Conservation (phyloP, 192 early-diverging fungal genomes). For the Backusella westeae region DNA sequence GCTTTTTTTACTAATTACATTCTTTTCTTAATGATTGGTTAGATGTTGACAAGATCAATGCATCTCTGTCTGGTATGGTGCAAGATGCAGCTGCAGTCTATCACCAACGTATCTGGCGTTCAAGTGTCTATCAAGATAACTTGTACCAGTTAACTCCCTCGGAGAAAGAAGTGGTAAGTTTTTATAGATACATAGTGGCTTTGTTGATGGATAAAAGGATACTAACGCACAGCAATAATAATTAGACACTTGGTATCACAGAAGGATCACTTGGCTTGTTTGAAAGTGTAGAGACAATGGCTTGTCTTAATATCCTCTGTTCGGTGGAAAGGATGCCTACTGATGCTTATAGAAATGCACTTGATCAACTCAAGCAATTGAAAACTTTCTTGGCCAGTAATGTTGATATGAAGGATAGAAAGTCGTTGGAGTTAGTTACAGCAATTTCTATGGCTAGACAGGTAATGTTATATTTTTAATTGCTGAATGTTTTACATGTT, state of each 20-base stretch:
- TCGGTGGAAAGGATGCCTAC: conserved; percentile 30
- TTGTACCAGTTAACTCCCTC: conserved; percentile 12
- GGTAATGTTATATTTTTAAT: conserved; percentile 11
- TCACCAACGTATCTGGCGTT: conserved; percentile 53
- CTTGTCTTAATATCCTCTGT: conserved; percentile 45
- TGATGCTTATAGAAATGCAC: conserved; percentile 18
- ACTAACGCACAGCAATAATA: background rate
- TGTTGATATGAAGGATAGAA: conserved; percentile 15
- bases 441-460: conserved; percentile 21
- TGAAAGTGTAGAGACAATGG: conserved; percentile 46
- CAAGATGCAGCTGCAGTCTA: conserved; percentile 52
- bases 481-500: background rate
- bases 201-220: background rate
- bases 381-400: conserved; percentile 1
- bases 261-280: conserved; percentile 43
- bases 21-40: conserved; percentile 13
- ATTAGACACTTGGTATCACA: conserved; percentile 35
- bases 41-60: conserved; percentile 32
- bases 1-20: background rate
- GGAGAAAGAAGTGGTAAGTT: conserved; percentile 17
- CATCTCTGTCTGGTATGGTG: conserved; percentile 40
- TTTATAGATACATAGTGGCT: background rate
- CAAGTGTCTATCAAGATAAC: conserved; percentile 37
- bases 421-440: conserved; percentile 17
- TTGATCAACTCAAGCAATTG: conserved; percentile 21